A percentile compares a stretch with the other conserved stretches of the same genome.
These are phyloP conservation scores for Veloboletus limbatus DNA, from an alignment of 1,284 basidiomycete species.

Conservation along the genomic window DNA sequence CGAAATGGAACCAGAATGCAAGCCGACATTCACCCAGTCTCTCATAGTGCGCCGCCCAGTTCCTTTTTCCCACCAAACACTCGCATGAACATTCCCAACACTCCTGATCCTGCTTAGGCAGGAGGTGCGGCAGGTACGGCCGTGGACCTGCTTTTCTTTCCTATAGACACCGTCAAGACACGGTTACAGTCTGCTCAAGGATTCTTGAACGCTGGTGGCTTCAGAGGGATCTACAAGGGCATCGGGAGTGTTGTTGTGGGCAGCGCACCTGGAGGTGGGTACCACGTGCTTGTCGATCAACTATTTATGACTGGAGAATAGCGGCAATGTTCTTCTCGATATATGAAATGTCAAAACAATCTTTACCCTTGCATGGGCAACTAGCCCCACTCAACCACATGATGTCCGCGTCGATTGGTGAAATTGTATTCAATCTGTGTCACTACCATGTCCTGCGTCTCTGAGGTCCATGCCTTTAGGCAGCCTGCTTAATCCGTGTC, in stretches of 20 bases:
- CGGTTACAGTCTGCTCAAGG: slow-evolving; percentile 88
- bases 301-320: slow-evolving; percentile 33
- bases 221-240: slow-evolving; percentile 91
- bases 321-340: slow-evolving; percentile 95
- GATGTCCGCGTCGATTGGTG: slow-evolving; percentile 75
- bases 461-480: slow-evolving; percentile 43
- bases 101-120: slow-evolving; percentile 48
- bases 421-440: slow-evolving; percentile 61
- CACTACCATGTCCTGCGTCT: slow-evolving; percentile 13
- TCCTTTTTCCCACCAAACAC: slow-evolving; percentile 6
- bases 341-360: slow-evolving; percentile 87
- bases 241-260: slow-evolving; percentile 94
- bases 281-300: not conserved
- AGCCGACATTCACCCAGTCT: slow-evolving; percentile 37
- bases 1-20: slow-evolving; percentile 29
- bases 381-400: slow-evolving; percentile 76
- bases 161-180: slow-evolving; percentile 96
- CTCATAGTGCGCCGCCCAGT: slow-evolving; percentile 32
- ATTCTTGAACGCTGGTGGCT: slow-evolving; percentile 84
- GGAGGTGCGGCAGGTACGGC: slow-evolving; percentile 86
- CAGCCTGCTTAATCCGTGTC: slow-evolving; percentile 90
- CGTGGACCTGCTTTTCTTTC: slow-evolving; percentile 94
- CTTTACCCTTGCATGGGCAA: slow-evolving; percentile 55
- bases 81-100: slow-evolving; percentile 12
- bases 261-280: slow-evolving; percentile 90